phyloP scores from a whole-genome alignment of 257 asterid genomes.

The Capsicum chinense region DNA sequence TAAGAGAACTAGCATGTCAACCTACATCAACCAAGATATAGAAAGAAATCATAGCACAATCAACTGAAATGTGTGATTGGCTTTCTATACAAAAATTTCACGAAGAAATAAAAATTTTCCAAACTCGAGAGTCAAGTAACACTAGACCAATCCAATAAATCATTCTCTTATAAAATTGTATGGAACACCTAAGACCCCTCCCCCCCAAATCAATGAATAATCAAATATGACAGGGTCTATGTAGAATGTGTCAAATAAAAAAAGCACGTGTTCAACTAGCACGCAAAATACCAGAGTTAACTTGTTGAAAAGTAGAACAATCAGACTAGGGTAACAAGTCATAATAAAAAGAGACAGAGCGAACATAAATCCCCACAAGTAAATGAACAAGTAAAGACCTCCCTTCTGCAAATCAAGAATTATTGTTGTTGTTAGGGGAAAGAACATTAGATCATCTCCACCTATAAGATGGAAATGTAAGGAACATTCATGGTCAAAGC shows the following conservation, averaged over 20 bases:
- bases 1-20: too few species aligned
- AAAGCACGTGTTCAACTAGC: background rate
- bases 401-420: slow-evolving; percentile 77
- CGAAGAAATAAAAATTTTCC: background rate
- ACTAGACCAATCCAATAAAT: background rate
- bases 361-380: slow-evolving; percentile 90
- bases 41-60: background rate
- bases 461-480: background rate
- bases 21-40: too few species aligned
- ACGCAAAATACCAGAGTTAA: slow-evolving; percentile 67
- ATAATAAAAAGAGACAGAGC: slow-evolving; percentile 79
- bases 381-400: slow-evolving; percentile 93
- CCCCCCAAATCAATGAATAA: too few species aligned
- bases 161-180: background rate
- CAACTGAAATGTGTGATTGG: background rate
- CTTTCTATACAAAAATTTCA: background rate
- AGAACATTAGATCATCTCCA: background rate
- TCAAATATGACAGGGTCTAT: background rate
- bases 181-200: too few species aligned
- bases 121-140: background rate
- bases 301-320: slow-evolving; percentile 96
- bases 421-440: background rate
- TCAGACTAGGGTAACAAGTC: slow-evolving; percentile 84
- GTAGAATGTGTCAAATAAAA: background rate
- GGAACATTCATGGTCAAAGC: background rate